Percentiles rank a stretch among this genome's conserved stretches.
Conservation (phyloP, 2,329 filamentous ascomycete genomes). For the Furcasterigmium sp. region DNA sequence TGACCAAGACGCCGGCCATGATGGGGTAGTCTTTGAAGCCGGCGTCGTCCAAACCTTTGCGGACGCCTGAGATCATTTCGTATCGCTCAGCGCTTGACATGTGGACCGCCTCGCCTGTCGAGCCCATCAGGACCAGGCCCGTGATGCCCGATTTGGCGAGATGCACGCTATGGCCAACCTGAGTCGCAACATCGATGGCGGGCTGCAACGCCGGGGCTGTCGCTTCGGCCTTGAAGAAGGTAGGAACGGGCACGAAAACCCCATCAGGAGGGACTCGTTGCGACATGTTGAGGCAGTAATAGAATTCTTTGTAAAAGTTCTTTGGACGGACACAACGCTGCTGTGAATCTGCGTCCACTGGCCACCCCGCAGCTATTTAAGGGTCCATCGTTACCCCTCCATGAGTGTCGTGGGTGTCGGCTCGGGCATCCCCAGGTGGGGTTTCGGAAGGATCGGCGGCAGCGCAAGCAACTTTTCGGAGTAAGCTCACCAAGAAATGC, state of each 20-base stretch:
- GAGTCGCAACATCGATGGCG: slow-evolving; percentile 51
- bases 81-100: slow-evolving; percentile 51
- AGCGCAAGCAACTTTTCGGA: too few species aligned
- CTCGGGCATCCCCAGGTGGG: too few species aligned
- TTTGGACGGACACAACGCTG: too few species aligned
- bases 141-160: slow-evolving; percentile 54
- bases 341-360: too few species aligned
- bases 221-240: slow-evolving; percentile 48
- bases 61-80: slow-evolving; percentile 46
- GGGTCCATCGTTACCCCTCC: too few species aligned
- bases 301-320: too few species aligned
- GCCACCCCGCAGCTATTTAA: too few species aligned
- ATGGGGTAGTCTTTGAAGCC: slow-evolving; percentile 56
- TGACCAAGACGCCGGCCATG: slow-evolving; percentile 44
- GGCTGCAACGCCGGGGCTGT: slow-evolving; percentile 37
- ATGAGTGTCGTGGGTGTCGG: too few species aligned
- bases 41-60: slow-evolving; percentile 46
- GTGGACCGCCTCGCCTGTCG: slow-evolving; percentile 60
- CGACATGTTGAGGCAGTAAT: too few species aligned
- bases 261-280: slow-evolving; percentile 33
- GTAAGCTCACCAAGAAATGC: too few species aligned
- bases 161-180: slow-evolving; percentile 52
- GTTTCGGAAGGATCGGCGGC: too few species aligned
- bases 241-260: slow-evolving; percentile 55
- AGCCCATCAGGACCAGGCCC: slow-evolving; percentile 57